Percentiles rank a stretch among this genome's conserved stretches.
These are phyloP conservation scores for Rhododendron henanense DNA, from an alignment of 148 eudicot species.

Conservation along the genomic window DNA sequence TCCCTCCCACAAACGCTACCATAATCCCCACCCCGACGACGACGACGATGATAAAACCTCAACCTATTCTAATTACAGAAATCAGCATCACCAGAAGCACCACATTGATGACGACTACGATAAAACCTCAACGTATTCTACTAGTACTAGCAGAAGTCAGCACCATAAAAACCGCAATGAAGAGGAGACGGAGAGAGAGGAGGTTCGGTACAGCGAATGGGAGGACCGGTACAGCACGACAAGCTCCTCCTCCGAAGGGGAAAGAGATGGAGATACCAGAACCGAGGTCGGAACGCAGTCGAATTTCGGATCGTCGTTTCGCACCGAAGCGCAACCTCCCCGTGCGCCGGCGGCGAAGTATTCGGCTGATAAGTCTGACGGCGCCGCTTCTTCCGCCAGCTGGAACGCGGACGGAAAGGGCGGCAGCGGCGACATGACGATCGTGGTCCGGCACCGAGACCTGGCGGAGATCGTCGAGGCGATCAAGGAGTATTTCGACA, in stretches of 20 bases:
- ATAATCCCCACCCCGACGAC: not conserved
- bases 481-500: slow-evolving; percentile 76
- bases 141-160: not conserved
- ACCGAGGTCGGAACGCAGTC: slow-evolving; percentile 50
- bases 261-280: slow-evolving; percentile 50
- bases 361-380: slow-evolving; percentile 31
- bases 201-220: slow-evolving; percentile 93
- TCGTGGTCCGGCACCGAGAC: slow-evolving; percentile 82
- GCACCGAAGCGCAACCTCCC: slow-evolving; percentile 23
- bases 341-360: not conserved
- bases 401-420: slow-evolving; percentile 39
- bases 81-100: not conserved
- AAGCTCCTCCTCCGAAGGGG: slow-evolving; percentile 29
- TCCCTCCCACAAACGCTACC: not conserved
- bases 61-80: not conserved
- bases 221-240: slow-evolving; percentile 80
- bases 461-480: slow-evolving; percentile 71
- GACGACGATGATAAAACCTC: slow-evolving; percentile 16
- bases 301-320: slow-evolving; percentile 52
- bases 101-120: not conserved
- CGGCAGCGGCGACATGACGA: slow-evolving; percentile 43
- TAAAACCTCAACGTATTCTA: not conserved
- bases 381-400: slow-evolving; percentile 48
- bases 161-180: slow-evolving; percentile 32
- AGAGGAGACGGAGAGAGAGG: slow-evolving; percentile 62